Base-by-base conservation (phyloP, 495 filamentous ascomycete genomes). In the Cairneyella variabilis region DNA sequence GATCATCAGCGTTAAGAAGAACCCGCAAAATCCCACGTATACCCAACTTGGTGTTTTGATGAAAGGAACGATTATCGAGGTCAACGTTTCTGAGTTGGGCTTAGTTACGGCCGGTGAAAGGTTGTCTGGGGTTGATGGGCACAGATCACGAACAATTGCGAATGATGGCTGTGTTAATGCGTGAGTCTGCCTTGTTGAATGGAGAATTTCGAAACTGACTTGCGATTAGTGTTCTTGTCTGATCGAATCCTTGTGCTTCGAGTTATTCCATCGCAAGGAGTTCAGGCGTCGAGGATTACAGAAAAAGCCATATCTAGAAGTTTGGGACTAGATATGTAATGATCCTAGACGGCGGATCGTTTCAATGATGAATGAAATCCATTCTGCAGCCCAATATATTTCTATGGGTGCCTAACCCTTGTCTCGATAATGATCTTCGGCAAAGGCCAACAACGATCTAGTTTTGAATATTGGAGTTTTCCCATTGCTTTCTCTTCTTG, bases 1-100 rank as follows among this genome's bases (percentile, higher is more conserved):
- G 14, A 96, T 98, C 51, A 79, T 98, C 47, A 79, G 78, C 38
- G 93, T 99, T 59, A 97, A 97, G 79, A 97, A 99, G 85, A 98
- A 97, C 74, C 93, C 93, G 10, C 89, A 93, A 73, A 91, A 88
- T 66, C 90, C 90, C 2, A 82, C 97, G 68, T 97, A 90, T 68
- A 97, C 95, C 3, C 92, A 96, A 61, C 76, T 97, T 16, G 36
- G 93, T 53, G 93, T 97, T 6, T 65, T 98, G 59, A 95, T 90
- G 25, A 93, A 91, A 73, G 93, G 93, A 46, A 97, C 93, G 9
- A 88, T 97, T 53, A 81, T 96, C 59, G 93, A 98, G 72, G 91
- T 97, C 59, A 97, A 99, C 69, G 91, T 97, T 14, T 87, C 82
- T 53, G 93, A 97, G 67, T 70, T 99, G 48, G 93, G 93, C 47